Conservation (phyloP, 768 basidiomycete species). For the Cubamyces lactineus region DNA sequence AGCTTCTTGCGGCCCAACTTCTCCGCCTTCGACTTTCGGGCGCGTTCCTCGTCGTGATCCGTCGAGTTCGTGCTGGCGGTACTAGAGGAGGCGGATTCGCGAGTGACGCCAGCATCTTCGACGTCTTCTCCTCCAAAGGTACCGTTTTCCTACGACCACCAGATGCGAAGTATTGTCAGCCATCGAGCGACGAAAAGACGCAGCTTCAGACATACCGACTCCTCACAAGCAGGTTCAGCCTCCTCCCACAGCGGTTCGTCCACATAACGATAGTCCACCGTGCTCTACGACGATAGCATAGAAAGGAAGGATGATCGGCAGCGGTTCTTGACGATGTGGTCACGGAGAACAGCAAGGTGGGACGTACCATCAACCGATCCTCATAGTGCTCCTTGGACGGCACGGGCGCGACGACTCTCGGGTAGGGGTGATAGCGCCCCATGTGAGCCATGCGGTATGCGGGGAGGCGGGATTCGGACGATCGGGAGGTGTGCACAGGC, state of each 20-base stretch:
- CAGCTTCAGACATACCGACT: background rate
- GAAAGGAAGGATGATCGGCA: background rate
- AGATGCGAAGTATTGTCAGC: background rate
- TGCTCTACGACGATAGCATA: background rate
- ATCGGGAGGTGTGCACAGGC: background rate
- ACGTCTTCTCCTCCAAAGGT: no score
- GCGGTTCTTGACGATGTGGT: background rate
- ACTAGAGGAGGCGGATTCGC: background rate
- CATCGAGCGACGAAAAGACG: background rate
- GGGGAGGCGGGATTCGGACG: slow-evolving; percentile 8
- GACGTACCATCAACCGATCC: slow-evolving; percentile 15
- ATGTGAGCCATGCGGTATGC: slow-evolving; percentile 13
- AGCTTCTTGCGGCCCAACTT: slow-evolving; percentile 9
- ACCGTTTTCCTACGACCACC: background rate
- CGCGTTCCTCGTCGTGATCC: no score
- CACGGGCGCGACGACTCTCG: background rate
- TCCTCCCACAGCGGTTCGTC: slow-evolving; percentile 9
- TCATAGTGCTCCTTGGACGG: background rate
- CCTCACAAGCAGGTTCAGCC: background rate
- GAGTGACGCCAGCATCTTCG: background rate
- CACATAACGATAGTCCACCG: slow-evolving; percentile 7
- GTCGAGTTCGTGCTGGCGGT: background rate
- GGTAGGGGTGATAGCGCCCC: slow-evolving; percentile 18
- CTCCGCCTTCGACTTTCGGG: background rate
- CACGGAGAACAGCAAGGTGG: background rate